Conservation (phyloP, 345 rosid species). For the Fremontodendron californicum region DNA sequence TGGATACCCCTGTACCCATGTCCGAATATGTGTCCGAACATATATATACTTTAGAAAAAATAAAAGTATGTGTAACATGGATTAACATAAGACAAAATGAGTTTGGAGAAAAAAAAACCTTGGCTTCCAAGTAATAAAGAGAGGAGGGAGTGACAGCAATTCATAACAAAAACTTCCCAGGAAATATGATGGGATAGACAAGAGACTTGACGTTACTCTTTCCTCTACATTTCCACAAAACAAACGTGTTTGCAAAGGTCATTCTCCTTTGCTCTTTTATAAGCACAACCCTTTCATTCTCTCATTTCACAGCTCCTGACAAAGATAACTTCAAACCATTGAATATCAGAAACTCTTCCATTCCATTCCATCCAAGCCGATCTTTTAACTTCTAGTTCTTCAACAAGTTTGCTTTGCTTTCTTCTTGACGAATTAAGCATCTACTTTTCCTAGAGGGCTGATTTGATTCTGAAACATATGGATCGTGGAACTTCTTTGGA, state of each 20-base stretch:
- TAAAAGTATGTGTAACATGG: too few species aligned
- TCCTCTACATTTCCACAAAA: conserved; percentile 35
- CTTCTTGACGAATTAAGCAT: neutral
- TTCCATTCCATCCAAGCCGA: neutral
- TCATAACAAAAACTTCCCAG: neutral
- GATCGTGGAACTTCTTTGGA: conserved; percentile 28
- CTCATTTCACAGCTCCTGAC: neutral
- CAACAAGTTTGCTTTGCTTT: neutral
- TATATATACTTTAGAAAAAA: too few species aligned
- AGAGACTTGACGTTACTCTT: conserved; percentile 35
- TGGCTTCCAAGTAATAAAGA: conserved; percentile 16
- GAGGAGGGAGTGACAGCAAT: neutral
- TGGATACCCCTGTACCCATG: neutral
- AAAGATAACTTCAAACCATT: neutral
- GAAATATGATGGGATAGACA: conserved; percentile 25
- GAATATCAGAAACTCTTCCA: neutral
- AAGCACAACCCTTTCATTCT: neutral
- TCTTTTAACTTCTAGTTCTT: neutral
- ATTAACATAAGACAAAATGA: neutral
- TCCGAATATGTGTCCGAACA: too few species aligned
- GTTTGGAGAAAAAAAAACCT: neutral
- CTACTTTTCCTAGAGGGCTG: neutral
- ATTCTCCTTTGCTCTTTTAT: conserved; percentile 1
- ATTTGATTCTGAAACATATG: conserved; percentile 24
- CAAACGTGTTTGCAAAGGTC: conserved; percentile 41